Base-by-base conservation (phyloP, 1,284 basidiomycete species). In the Meira miltonrushii region DNA sequence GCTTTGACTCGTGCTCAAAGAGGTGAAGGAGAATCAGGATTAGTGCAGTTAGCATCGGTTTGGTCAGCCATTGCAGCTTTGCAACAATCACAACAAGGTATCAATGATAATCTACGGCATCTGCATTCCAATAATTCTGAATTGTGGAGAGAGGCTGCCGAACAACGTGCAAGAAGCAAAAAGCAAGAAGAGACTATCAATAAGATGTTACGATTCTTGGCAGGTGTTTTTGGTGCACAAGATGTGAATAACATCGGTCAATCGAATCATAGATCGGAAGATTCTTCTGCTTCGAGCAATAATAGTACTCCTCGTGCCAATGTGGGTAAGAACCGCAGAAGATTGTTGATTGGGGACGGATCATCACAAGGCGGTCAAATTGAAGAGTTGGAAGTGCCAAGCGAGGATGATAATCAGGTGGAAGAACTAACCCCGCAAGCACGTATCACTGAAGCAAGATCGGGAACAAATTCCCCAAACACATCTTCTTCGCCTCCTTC, bases 131-230 rank as follows among this genome's bases (percentile, higher is more conserved):
- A 88, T 10, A 96, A 97, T 75, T 87, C 92, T 69, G 82, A 88
- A 41, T 80, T 98, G 4, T 98, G 94, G 93, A 87, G 92, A 73
- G 92, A 98, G 73, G 88, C 91, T 0, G 81, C 92, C 66, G 83
- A 87, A 40, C 86, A 89, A 2, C 81, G 89, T 9, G 85, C 88
- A 67, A 84, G 87, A 59, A 87, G 92, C 72, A 87, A 90, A 72
- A 90, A 90, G 72, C 92, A 95, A 68, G 89, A 95, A 72, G 93
- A 97, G 78, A 96, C 92, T n/a, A 92, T 97, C 75, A 92, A 95
- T 75, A 84, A 90, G 59, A 96, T 98, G 64, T 83, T 98, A 64
- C 88, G 91, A 61, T 97, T 98, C 80, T 81, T 98, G 53, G 92
- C 92, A 17, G 87, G 91, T 28, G 88, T 96, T 1, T 97, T 97